These are phyloP conservation scores for Verticillium isaacii DNA, from an alignment of 2,329 filamentous ascomycete species.

Conservation along the genomic window DNA sequence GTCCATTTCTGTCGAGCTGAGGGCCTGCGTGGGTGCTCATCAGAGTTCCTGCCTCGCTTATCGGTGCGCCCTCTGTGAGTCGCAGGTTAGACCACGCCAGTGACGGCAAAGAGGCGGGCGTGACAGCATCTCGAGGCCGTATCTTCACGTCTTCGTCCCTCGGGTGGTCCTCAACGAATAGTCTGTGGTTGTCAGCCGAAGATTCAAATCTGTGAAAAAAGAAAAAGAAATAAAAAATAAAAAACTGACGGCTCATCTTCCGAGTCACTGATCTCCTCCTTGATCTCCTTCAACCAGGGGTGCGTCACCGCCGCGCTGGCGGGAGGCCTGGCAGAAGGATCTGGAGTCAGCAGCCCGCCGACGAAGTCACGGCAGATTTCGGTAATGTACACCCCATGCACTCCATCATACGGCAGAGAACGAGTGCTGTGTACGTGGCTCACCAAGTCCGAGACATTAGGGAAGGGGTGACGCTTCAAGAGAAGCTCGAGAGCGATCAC, in stretches of 20 bases:
- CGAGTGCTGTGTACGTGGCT: neutral
- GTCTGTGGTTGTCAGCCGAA: neutral
- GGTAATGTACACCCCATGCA: neutral
- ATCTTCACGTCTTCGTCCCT: neutral
- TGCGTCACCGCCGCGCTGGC: neutral
- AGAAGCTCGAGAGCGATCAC: slow-evolving; percentile 8
- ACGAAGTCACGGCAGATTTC: neutral
- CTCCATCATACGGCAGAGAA: neutral
- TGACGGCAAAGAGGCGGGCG: neutral
- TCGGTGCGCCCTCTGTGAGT: neutral
- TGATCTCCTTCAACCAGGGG: neutral
- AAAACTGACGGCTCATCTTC: neutral
- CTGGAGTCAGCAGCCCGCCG: neutral
- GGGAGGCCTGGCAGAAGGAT: neutral
- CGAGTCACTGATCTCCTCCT: neutral
- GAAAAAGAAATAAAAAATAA: neutral
- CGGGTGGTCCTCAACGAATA: neutral
- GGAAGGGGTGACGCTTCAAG: neutral
- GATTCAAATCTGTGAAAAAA: neutral
- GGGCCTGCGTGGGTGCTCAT: neutral
- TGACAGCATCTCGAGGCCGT: neutral
- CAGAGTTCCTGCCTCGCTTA: neutral
- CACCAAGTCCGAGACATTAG: neutral
- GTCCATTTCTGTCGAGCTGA: neutral
- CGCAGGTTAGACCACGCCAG: neutral